Evolutionary conservation across 208 protist species (phyloP), one percentile per base, ranked within the genome.

Genomic region (Acanthamoeba royreba): DNA sequence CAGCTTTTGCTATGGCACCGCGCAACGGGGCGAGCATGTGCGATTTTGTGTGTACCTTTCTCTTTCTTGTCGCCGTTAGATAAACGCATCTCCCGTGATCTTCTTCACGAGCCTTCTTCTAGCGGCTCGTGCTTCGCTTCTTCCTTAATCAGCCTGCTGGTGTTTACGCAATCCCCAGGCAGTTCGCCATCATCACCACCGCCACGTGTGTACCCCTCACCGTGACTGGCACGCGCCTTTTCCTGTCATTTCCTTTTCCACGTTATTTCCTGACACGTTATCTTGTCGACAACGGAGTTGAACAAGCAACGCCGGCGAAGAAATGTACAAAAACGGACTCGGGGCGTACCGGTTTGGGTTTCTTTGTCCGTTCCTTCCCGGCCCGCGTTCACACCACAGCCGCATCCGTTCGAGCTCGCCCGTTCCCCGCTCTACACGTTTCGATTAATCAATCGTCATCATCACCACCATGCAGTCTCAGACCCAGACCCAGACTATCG

Each of bases 331-430:
- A 83, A 1, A 35, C 35, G 4, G 38, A 46, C 25, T 43, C n/a
- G 42, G 72, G 15, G 42, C 25, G 9, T 1, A 13, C 58, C 31
- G 72, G 4, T 25, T 8, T 19, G 7, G 4, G 5, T 35, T 83
- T 83, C 72, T 83, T 83, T 83, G 72, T 83, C 72, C 42, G 35
- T 83, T 52, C 72, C 52, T 79, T 28, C 72, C 72, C 46, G 72
- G 72, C 72, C 72, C 72, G 66, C 49, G 49, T 58, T 58, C 22
- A 58, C 49, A 58, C 49, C 13, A 22, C 49, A 13, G 22, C 49
- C 13, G 22, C 49, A 58, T 22, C 22, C 72, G 72, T 83, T 83
- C 72, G 52, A 25, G n/a, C 33, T 25, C 58, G 28, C 42, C 46
- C n/a, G 35, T 38, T 35, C 63, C 22, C 38, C 63, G 19, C 31